A percentile compares a stretch with the other conserved stretches of the same genome.
Evolutionary conservation across 805 yeast genomes (phyloP).

Genomic region (Scheffersomyces ergatensis): DNA sequence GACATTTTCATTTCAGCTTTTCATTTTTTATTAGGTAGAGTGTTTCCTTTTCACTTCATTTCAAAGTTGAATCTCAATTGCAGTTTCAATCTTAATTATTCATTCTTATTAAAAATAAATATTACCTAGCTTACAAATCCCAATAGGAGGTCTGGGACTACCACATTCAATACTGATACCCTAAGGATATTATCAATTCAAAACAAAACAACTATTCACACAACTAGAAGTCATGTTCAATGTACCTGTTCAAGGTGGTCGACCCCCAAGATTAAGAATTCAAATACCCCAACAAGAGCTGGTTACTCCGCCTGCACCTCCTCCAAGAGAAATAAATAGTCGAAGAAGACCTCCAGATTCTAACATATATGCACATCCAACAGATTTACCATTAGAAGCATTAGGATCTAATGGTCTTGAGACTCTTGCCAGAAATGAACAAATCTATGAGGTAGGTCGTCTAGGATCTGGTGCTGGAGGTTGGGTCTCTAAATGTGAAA

Average conservation of each 20-base stretch:
- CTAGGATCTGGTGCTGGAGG: slow-evolving; percentile 97
- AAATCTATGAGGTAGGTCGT: slow-evolving; percentile 62
- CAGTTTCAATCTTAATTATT: too few relatives aligned
- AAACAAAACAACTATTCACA: too few relatives aligned
- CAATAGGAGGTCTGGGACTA: too few relatives aligned
- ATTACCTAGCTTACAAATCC: too few relatives aligned
- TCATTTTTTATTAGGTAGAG: too few relatives aligned
- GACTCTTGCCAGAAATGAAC: slow-evolving; percentile 22
- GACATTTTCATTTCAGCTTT: too few relatives aligned
- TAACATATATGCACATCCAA: not conserved
- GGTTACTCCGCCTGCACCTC: slow-evolving; percentile 2
- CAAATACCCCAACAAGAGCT: not conserved
- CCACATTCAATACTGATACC: too few relatives aligned
- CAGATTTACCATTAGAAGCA: not conserved
- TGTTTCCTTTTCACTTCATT: too few relatives aligned
- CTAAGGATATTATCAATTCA: too few relatives aligned
- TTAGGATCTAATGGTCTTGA: not conserved
- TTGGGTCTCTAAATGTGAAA: slow-evolving; percentile 73
- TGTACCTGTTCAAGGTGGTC: not conserved
- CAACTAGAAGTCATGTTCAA: not conserved
- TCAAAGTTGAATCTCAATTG: too few relatives aligned
- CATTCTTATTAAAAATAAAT: too few relatives aligned
- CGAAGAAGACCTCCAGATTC: not conserved
- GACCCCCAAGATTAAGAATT: not conserved
- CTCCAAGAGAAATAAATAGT: not conserved